Evolutionary conservation across 2,329 filamentous ascomycete genomes (phyloP), one percentile per base, ranked within the genome.

Genomic region (Arthroderma sp.): DNA sequence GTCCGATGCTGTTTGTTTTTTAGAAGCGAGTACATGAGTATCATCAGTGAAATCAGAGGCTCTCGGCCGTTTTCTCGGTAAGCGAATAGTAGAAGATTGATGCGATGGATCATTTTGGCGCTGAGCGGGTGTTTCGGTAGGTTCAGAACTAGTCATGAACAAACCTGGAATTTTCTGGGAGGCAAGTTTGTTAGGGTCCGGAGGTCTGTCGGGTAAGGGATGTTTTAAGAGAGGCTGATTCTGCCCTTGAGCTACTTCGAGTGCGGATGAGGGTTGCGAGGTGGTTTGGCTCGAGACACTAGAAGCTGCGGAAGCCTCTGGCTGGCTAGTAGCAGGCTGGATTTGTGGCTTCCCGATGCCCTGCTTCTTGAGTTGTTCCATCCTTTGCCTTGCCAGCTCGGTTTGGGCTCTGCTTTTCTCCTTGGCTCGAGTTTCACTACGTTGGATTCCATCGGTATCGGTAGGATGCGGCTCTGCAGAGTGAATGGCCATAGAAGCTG

Each of bases 301-400:
- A 22, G 15, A 22, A 15, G 47, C 30, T 10, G 50, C 37, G 31
- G 48, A 22, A 22, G 15, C 15, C 15, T 22, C 15, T 22, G 15
- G 15, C 15, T 22, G 15, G 9, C 47, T 46, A n/a, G 8, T 37
- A 22, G 40, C 44, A 47, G 43, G 40, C 53, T 46, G 60, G 57
- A 56, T 61, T 52, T 57, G 63, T 47, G 40, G 61, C 53, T 59
- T 67, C 53, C 65, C 60, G 9, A 69, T 53, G 43, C 62, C 61
- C 50, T 61, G 63, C 46, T 77, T 80, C 52, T 78, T 78, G 22
- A 91, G 65, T 22, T 81, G 81, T 48, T 86, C 84, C 57, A 94
- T 80, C 52, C 85, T 86, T 57, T 85, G 77, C 51, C 85, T 78
- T 39, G 88, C 71, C 30, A 87, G 65, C 47, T 85, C 84, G 48